phyloP scores from a whole-genome alignment of 495 filamentous ascomycete genomes.

The Penicillium angulare region DNA sequence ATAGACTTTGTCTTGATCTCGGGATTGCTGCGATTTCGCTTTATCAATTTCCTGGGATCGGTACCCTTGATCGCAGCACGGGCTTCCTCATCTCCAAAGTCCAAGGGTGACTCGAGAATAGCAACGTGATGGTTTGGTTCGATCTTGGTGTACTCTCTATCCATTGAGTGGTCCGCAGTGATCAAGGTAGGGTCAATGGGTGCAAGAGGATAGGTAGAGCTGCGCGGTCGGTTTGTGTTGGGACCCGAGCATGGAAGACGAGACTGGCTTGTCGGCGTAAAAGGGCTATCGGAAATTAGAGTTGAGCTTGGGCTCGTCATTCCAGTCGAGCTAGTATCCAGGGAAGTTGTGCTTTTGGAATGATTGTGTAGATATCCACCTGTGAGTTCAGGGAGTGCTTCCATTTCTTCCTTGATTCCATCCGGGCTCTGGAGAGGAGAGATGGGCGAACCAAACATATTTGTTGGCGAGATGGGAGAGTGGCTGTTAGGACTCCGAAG shows the following conservation, averaged over 20 bases:
- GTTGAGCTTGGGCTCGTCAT: conserved; percentile 85
- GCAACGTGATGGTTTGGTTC: conserved; percentile 52
- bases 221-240: conserved; percentile 70
- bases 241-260: conserved; percentile 54
- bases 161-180: conserved; percentile 58
- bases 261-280: conserved; percentile 64
- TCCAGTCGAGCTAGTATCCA: conserved; percentile 64
- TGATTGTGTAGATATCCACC: conserved; percentile 55
- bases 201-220: conserved; percentile 84
- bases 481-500: conserved; percentile 65
- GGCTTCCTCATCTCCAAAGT: conserved; percentile 43
- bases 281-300: conserved; percentile 73
- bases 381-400: conserved; percentile 51
- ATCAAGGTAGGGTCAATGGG: conserved; percentile 68
- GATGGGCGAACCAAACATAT: conserved; percentile 57
- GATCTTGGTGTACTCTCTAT: conserved; percentile 65
- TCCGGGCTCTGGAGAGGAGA: conserved; percentile 69
- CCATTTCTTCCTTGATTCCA: conserved; percentile 54
- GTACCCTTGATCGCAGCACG: conserved; percentile 16
- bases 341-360: conserved; percentile 56
- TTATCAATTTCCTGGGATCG: conserved; percentile 34
- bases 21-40: conserved; percentile 45
- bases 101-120: conserved; percentile 68
- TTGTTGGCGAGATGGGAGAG: conserved; percentile 69
- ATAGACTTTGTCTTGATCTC: conserved; percentile 47